Percentiles rank a stretch among this genome's conserved stretches.
Conservation (phyloP, 495 filamentous ascomycete species). For the Bathelium albidoporum region DNA sequence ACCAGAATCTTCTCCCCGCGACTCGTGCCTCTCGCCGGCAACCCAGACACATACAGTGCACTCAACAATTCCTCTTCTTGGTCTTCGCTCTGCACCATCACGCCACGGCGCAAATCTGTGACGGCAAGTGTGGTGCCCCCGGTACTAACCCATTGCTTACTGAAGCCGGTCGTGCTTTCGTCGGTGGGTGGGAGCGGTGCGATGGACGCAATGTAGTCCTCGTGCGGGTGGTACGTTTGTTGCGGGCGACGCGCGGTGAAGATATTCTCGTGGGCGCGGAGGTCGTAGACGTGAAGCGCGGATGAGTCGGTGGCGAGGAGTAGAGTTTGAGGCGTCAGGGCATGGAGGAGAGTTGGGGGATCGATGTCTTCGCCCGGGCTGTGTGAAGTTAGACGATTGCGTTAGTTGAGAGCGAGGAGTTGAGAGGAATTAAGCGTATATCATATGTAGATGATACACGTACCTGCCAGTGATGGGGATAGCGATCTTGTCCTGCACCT, state of each 20-base stretch:
- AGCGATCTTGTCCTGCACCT: constrained; percentile 67
- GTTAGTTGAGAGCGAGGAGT: neutral
- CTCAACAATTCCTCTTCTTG: constrained; percentile 88
- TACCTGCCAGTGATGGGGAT: constrained; percentile 36
- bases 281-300: constrained; percentile 79
- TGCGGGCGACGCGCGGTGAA: constrained; percentile 46
- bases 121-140: constrained; percentile 83
- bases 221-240: constrained; percentile 74
- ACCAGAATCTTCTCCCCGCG: constrained; percentile 69
- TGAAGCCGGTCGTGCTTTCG: constrained; percentile 70
- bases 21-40: constrained; percentile 48
- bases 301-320: constrained; percentile 86
- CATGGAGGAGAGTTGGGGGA: constrained; percentile 63
- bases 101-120: constrained; percentile 73
- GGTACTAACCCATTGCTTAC: constrained; percentile 86
- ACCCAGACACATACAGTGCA: constrained; percentile 58
- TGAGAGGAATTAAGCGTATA: neutral
- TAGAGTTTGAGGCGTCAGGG: constrained; percentile 75
- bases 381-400: too few relatives aligned
- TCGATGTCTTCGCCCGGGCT: constrained; percentile 37
- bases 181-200: constrained; percentile 69
- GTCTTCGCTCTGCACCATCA: constrained; percentile 77
- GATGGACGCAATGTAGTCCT: constrained; percentile 86
- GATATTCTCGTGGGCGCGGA: constrained; percentile 48
- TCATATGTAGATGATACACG: constrained; percentile 4